Evolutionary conservation across 2,329 filamentous ascomycete genomes (phyloP).

Genomic region (Ophiostoma piceae): DNA sequence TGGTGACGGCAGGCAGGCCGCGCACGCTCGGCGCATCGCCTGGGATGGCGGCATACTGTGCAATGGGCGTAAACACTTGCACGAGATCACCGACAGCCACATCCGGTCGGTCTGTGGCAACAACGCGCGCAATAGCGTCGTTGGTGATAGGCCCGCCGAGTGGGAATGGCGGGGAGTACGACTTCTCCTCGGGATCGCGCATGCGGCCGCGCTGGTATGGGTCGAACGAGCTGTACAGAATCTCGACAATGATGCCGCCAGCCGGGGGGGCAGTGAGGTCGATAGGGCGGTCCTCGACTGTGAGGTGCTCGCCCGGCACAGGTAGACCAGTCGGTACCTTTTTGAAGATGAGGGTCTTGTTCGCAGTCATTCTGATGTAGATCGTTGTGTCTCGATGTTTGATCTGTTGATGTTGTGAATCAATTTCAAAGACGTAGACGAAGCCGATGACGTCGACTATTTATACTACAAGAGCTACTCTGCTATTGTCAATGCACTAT

Average conservation of each 20-base stretch:
- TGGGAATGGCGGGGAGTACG: constrained; percentile 60
- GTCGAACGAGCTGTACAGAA: constrained; percentile 72
- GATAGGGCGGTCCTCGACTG: constrained; percentile 60
- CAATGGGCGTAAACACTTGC: constrained; percentile 51
- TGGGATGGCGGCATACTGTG: constrained; percentile 61
- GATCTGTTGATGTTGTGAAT: background rate
- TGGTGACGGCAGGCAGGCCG: constrained; percentile 54
- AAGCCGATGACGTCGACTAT: constrained; percentile 1
- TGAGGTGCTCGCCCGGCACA: constrained; percentile 64
- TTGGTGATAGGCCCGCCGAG: constrained; percentile 61
- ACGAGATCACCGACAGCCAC: constrained; percentile 66
- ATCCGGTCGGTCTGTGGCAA: constrained; percentile 58
- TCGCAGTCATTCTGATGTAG: constrained; percentile 34
- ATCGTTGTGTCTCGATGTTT: no score
- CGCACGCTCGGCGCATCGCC: constrained; percentile 34
- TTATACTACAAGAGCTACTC: background rate
- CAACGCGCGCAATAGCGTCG: constrained; percentile 58
- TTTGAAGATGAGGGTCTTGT: constrained; percentile 74
- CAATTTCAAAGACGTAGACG: background rate
- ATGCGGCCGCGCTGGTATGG: constrained; percentile 80
- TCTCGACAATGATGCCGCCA: constrained; percentile 64
- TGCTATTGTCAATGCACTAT: no score
- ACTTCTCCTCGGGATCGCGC: constrained; percentile 59
- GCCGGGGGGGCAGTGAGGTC: constrained; percentile 57
- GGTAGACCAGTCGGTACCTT: constrained; percentile 61